These are phyloP conservation scores for Apodospora peruviana DNA, from an alignment of 495 filamentous ascomycete genomes.

Conservation along the genomic window DNA sequence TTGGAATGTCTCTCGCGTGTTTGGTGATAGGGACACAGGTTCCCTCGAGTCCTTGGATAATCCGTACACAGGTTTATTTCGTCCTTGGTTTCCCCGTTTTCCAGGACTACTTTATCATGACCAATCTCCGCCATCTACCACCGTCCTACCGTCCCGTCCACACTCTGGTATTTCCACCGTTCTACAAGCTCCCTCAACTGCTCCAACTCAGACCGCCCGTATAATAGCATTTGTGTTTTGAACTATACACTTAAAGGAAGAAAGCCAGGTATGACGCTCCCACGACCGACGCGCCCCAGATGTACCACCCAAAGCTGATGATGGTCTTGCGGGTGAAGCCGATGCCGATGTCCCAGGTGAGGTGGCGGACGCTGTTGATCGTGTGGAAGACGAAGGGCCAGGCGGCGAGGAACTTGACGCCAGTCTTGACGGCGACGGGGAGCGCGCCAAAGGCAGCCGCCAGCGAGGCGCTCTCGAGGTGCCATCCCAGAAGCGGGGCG, in stretches of 20 bases:
- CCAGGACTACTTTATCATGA: neutral
- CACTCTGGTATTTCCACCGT: neutral
- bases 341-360: constrained; percentile 74
- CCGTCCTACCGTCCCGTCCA: neutral
- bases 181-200: neutral
- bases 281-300: constrained; percentile 62
- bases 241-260: constrained; percentile 23
- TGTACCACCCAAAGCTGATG: constrained; percentile 66
- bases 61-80: no score
- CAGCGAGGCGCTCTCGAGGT: constrained; percentile 74
- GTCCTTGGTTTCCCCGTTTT: no score
- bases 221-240: neutral
- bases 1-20: no score
- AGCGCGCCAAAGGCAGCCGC: constrained; percentile 72
- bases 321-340: constrained; percentile 66
- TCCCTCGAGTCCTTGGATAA: no score
- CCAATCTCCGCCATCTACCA: neutral
- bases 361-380: constrained; percentile 84
- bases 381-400: constrained; percentile 84
- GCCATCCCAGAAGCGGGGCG: constrained; percentile 74
- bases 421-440: constrained; percentile 61
- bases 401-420: constrained; percentile 66
- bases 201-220: neutral
- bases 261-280: constrained; percentile 55
- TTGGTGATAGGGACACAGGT: no score